phyloP scores from a whole-genome alignment of 345 rosid species.

The Brassica carinata region DNA sequence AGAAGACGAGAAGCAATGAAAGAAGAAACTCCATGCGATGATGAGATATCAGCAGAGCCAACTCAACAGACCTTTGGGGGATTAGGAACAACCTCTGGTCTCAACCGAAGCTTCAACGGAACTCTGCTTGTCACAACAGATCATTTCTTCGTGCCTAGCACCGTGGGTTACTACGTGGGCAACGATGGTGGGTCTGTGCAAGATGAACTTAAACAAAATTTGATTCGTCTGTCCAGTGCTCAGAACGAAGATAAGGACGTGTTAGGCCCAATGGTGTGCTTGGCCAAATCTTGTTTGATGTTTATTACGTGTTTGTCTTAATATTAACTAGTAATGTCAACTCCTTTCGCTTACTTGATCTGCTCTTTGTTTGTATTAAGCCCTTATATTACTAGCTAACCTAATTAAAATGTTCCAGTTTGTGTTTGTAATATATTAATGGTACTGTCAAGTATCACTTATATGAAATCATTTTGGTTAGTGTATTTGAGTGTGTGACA shows the following conservation, averaged over 20 bases:
- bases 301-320: slow-evolving; percentile 33
- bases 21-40: slow-evolving; percentile 44
- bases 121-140: slow-evolving; percentile 59
- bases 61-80: slow-evolving; percentile 43
- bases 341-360: too few species aligned
- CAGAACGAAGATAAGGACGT: slow-evolving; percentile 28
- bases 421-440: too few species aligned
- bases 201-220: slow-evolving; percentile 56
- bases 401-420: too few species aligned
- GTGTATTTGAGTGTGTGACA: too few species aligned
- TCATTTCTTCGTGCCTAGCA: slow-evolving; percentile 65
- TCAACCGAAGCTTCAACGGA: slow-evolving; percentile 57
- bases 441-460: too few species aligned
- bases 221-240: slow-evolving; percentile 59
- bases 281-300: slow-evolving; percentile 86
- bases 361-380: too few species aligned
- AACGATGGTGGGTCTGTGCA: slow-evolving; percentile 53
- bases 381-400: too few species aligned
- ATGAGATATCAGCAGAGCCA: slow-evolving; percentile 51
- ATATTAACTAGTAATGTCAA: too few species aligned
- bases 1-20: slow-evolving; percentile 55
- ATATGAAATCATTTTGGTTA: too few species aligned
- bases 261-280: slow-evolving; percentile 77
- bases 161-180: slow-evolving; percentile 66
- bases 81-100: slow-evolving; percentile 42